Evolutionary conservation across 345 rosid genomes (phyloP).

Genomic region (Eucalyptus cloeziana): DNA sequence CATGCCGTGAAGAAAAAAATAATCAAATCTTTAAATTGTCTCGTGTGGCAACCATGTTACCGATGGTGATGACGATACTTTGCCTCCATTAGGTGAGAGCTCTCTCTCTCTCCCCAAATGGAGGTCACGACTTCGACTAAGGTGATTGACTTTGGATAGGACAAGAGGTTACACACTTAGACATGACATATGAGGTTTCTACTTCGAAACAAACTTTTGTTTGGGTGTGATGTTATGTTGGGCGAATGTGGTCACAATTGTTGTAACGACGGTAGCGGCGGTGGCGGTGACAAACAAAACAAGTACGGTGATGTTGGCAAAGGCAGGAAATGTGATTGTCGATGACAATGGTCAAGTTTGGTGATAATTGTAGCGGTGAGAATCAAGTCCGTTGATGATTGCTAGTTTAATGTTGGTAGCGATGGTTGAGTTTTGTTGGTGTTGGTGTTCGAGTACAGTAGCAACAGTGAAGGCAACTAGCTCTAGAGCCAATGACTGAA

Average conservation of each 20-base stretch:
- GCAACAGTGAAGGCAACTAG: accelerated
- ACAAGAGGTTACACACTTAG: too few relatives aligned
- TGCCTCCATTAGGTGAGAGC: accelerated
- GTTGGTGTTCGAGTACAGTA: accelerated
- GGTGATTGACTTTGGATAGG: neutral
- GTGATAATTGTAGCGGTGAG: neutral
- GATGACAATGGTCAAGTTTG: neutral
- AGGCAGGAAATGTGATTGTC: accelerated
- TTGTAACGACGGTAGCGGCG: accelerated
- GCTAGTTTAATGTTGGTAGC: neutral
- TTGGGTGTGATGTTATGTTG: neutral
- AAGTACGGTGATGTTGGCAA: accelerated
- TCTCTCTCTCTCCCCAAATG: neutral
- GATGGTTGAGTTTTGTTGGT: accelerated
- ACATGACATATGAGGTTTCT: too few relatives aligned
- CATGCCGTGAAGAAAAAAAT: accelerated
- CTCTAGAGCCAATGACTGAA: accelerated
- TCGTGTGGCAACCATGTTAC: accelerated
- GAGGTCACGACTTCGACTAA: neutral
- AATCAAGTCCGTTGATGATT: neutral
- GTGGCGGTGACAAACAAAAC: accelerated
- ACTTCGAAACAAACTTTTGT: neutral
- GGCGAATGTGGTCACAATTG: neutral
- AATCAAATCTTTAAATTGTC: neutral
- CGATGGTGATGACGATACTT: accelerated